A percentile compares a stretch with the other conserved stretches of the same genome.
phyloP scores from a whole-genome alignment of 768 basidiomycete genomes.

The Termitomyces sp. region DNA sequence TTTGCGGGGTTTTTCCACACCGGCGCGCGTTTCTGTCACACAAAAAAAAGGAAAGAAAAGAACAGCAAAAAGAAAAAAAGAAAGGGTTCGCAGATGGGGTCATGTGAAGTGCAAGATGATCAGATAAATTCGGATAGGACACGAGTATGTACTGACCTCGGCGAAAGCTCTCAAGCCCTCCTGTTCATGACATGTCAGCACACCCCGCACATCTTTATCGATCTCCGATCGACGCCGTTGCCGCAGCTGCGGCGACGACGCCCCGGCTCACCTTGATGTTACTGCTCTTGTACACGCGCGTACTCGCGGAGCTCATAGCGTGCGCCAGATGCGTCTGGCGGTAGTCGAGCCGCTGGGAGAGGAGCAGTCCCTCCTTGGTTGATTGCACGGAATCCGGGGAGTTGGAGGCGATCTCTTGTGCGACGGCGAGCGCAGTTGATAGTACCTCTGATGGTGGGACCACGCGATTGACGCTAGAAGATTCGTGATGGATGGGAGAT shows the following conservation, averaged over 20 bases:
- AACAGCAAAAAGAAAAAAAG: too few relatives aligned
- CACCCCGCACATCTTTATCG: background rate
- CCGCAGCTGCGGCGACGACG: too few relatives aligned
- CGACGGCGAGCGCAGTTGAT: conserved; percentile 54
- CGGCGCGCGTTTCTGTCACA: conserved; percentile 39
- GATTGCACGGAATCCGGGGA: conserved; percentile 78
- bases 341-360: conserved; percentile 46
- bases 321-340: conserved; percentile 46
- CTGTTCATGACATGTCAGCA: conserved; percentile 25
- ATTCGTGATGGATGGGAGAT: too few relatives aligned
- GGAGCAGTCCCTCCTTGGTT: conserved; percentile 64
- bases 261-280: conserved; percentile 59
- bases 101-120: background rate
- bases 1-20: conserved; percentile 55
- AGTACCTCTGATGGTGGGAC: conserved; percentile 54
- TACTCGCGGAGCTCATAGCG: conserved; percentile 40
- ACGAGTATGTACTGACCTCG: conserved; percentile 37
- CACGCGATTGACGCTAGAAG: conserved; percentile 60
- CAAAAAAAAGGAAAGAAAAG: background rate
- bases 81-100: background rate
- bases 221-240: background rate
- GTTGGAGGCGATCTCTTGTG: conserved; percentile 52
- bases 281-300: conserved; percentile 47
- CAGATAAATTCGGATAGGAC: background rate
- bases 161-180: conserved; percentile 68